Evolutionary conservation across 2,329 filamentous ascomycete species (phyloP), one percentile per base, ranked within the genome.

Genomic region (Epichloe scottii): DNA sequence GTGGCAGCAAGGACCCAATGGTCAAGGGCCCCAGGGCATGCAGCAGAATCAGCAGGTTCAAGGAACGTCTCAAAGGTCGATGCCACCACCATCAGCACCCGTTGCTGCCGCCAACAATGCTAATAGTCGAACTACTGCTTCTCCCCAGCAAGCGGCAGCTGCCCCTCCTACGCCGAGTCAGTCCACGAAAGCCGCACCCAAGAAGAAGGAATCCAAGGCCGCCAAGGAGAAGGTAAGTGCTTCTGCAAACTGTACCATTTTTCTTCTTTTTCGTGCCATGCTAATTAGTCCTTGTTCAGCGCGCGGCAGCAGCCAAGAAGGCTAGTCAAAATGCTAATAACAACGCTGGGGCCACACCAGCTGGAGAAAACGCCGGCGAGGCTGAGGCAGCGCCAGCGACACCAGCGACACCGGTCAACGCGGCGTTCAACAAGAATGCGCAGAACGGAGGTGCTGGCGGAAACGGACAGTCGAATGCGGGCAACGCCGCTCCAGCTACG

Each of bases 141-240:
- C 81, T 17, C 82, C 81, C 23, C 81, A 83, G 58, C 76, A 79
- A 57, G 76, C 76, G 55, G 79, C 76, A 53, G 76, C 80, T 6
- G 84, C 84, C 37, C 87, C 87, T 1, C 87, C 87, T 1, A 93
- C 87, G 4, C 87, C 87, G 1, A 82, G 80, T 48, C 85, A 88
- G 62, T 66, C 73, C 2, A 84, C 82, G 62, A 91, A 91, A 71
- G 68, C 84, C 4, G 82, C 79, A 35, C 84, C 85, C 1, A 89
- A 88, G 67, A 91, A 91, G 77, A 87, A 88, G 72, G 80, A 82
- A 34, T 71, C 69, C 5, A 84, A 84, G 67, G 76, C 72, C 54
- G 72, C 78, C 5, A 85, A 84, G 66, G 73, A 69, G 52, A 87
- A 88, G 81, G 84, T 87, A 77, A 70, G 71, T 7, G 30, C 11